phyloP scores from a whole-genome alignment of 2,329 filamentous ascomycete genomes.

The Fusarium hainanense region DNA sequence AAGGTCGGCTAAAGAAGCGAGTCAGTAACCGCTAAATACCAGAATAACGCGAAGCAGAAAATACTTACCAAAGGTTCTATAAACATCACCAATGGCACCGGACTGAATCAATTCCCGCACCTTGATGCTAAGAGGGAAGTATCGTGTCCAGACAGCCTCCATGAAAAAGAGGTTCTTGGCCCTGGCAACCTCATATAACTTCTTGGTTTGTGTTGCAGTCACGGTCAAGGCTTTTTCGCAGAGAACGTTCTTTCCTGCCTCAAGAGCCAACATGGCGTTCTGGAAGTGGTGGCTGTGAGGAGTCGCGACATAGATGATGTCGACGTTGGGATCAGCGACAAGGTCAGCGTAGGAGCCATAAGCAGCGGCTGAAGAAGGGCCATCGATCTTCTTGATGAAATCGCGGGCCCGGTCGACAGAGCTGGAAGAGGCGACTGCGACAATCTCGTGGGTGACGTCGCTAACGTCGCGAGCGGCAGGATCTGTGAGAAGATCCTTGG shows the following conservation, averaged over 20 bases:
- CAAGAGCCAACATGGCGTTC: slow-evolving; percentile 84
- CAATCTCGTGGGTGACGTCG: slow-evolving; percentile 80
- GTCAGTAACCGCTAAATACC: slow-evolving; percentile 14
- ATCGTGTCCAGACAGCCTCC: slow-evolving; percentile 92
- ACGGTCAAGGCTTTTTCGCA: slow-evolving; percentile 94
- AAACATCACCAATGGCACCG: slow-evolving; percentile 69
- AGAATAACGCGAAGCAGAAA: not conserved
- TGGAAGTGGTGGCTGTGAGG: slow-evolving; percentile 95
- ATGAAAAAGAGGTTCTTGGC: slow-evolving; percentile 81
- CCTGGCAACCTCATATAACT: slow-evolving; percentile 76
- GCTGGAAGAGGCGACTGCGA: slow-evolving; percentile 83
- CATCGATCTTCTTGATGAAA: slow-evolving; percentile 78
- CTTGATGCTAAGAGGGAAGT: slow-evolving; percentile 85
- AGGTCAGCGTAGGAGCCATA: slow-evolving; percentile 88
- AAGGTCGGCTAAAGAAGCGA: slow-evolving; percentile 60
- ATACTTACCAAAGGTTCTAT: slow-evolving; percentile 64
- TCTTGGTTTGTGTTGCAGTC: slow-evolving; percentile 79
- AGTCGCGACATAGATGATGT: slow-evolving; percentile 90
- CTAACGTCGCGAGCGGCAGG: slow-evolving; percentile 74
- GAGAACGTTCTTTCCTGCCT: slow-evolving; percentile 87
- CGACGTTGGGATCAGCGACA: slow-evolving; percentile 80
- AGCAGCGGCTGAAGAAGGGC: slow-evolving; percentile 73
- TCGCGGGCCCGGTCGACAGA: slow-evolving; percentile 74
- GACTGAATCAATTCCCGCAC: slow-evolving; percentile 71
- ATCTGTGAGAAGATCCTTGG: slow-evolving; percentile 81